These are phyloP conservation scores for Kurtzmaniella fragi DNA, from an alignment of 805 yeast genomes.

Conservation along the genomic window DNA sequence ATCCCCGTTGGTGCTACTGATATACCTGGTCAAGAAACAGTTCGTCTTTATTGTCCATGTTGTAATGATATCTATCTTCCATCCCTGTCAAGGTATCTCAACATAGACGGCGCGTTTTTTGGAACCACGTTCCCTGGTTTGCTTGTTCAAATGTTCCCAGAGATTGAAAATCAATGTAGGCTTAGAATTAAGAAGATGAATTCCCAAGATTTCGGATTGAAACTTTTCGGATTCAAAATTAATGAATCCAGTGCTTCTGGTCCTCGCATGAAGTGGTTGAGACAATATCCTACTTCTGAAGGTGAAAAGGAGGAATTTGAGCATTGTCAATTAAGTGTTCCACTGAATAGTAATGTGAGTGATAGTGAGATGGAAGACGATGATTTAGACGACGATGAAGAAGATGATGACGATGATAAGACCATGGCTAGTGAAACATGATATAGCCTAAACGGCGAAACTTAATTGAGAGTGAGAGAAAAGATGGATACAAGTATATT, in stretches of 20 bases:
- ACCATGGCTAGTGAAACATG: slow-evolving; percentile 38
- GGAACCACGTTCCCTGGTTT: slow-evolving; percentile 95
- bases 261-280: slow-evolving; percentile 94
- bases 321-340: slow-evolving; percentile 58
- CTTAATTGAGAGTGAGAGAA: not conserved
- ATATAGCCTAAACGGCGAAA: not conserved
- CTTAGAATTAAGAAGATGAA: slow-evolving; percentile 44
- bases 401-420: slow-evolving; percentile 25
- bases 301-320: slow-evolving; percentile 60
- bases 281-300: slow-evolving; percentile 64
- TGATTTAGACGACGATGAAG: slow-evolving; percentile 25
- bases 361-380: slow-evolving; percentile 23
- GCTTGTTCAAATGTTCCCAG: slow-evolving; percentile 88
- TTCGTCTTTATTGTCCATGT: slow-evolving; percentile 88
- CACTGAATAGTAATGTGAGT: slow-evolving; percentile 17
- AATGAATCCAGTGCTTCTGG: slow-evolving; percentile 74
- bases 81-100: slow-evolving; percentile 75
- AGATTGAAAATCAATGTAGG: slow-evolving; percentile 71
- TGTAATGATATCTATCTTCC: slow-evolving; percentile 91
- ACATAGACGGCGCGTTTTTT: slow-evolving; percentile 94
- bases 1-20: slow-evolving; percentile 92
- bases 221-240: slow-evolving; percentile 82
- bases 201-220: slow-evolving; percentile 59
- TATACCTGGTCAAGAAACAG: slow-evolving; percentile 87
- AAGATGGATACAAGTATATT: too few species aligned